A percentile compares a stretch with the other conserved stretches of the same genome.
Evolutionary conservation across 805 yeast species (phyloP).

Genomic region (Ogataea pilisensis): DNA sequence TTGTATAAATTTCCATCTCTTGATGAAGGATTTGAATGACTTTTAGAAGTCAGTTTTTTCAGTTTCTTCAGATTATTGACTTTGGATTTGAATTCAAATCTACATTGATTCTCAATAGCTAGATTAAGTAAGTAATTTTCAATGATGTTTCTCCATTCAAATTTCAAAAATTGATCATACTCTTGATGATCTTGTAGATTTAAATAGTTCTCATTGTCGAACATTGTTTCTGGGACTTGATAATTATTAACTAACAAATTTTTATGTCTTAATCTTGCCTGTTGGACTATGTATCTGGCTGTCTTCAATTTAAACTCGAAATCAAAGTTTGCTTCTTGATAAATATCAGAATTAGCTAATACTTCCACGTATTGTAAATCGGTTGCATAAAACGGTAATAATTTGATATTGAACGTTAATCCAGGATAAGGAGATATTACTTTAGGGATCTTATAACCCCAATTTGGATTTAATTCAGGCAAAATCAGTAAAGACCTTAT

Average conservation of each 20-base stretch:
- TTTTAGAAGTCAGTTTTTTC: slow-evolving; percentile 15
- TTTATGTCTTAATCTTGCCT: slow-evolving; percentile 49
- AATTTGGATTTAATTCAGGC: slow-evolving; percentile 45
- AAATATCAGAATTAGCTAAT: slow-evolving; percentile 58
- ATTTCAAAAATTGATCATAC: slow-evolving; percentile 27
- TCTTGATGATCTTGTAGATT: slow-evolving; percentile 9
- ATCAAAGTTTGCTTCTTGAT: slow-evolving; percentile 58
- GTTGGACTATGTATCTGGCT: slow-evolving; percentile 56
- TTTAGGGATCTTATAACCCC: slow-evolving; percentile 50
- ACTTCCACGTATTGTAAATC: slow-evolving; percentile 46
- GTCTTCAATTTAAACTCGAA: slow-evolving; percentile 50
- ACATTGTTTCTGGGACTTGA: slow-evolving; percentile 17
- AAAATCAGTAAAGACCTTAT: slow-evolving; percentile 59
- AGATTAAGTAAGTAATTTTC: slow-evolving; percentile 63
- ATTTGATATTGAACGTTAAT: slow-evolving; percentile 41
- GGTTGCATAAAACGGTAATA: slow-evolving; percentile 49
- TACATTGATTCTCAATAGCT: slow-evolving; percentile 68
- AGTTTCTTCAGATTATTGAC: slow-evolving; percentile 45
- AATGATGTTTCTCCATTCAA: slow-evolving; percentile 69
- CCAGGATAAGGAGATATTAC: slow-evolving; percentile 31
- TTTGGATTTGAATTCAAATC: slow-evolving; percentile 54
- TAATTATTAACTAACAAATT: slow-evolving; percentile 23
- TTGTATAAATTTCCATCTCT: slow-evolving; percentile 16
- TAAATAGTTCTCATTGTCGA: slow-evolving; percentile 17
- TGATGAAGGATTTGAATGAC: background rate